phyloP scores from a whole-genome alignment of 768 basidiomycete species.

The Tricholoma terreum region DNA sequence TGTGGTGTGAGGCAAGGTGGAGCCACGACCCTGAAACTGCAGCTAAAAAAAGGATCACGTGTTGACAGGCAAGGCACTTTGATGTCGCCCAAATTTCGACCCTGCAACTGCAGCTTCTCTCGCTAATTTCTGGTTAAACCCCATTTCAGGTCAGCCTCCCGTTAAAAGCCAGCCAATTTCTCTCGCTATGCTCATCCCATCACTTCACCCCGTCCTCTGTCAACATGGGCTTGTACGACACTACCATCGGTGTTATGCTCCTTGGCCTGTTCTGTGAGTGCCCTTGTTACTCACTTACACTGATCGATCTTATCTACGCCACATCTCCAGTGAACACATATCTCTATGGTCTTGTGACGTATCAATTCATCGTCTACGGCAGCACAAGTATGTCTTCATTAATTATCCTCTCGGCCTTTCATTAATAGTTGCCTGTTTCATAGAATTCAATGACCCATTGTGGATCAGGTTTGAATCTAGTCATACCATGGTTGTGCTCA shows the following conservation, averaged over 20 bases:
- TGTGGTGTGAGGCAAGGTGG: no score
- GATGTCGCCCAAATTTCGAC: neutral
- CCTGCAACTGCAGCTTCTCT: conserved; percentile 10
- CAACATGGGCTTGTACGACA: conserved; percentile 25
- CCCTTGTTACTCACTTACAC: neutral
- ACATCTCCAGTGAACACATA: conserved; percentile 23
- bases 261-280: conserved; percentile 24
- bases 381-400: conserved; percentile 20
- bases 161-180: neutral
- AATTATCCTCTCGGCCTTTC: conserved; percentile 2
- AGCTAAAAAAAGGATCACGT: no score
- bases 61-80: no score
- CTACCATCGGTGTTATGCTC: conserved; percentile 25
- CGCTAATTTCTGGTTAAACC: no score
- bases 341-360: conserved; percentile 35
- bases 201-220: neutral
- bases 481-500: neutral
- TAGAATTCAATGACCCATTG: conserved; percentile 33
- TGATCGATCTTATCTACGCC: neutral
- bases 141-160: no score
- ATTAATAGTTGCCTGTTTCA: neutral
- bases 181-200: neutral
- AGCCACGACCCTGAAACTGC: no score
- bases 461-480: conserved; percentile 26
- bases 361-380: conserved; percentile 35